Evolutionary conservation across 768 basidiomycete species (phyloP), one percentile per base, ranked within the genome.

Genomic region (Agrocybe praecox): DNA sequence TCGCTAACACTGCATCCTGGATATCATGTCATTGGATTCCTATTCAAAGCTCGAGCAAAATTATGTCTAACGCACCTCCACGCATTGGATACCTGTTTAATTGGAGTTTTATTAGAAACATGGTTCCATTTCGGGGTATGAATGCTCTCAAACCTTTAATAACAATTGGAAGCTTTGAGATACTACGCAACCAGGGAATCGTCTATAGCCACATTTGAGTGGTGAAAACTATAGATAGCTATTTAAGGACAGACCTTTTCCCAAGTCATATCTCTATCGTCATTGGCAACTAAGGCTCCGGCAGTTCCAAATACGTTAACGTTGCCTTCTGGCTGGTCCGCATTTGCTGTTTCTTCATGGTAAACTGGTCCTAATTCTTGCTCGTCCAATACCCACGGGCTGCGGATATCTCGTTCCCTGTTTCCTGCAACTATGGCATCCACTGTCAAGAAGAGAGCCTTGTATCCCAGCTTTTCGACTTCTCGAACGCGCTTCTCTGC

Each of bases 371-470:
- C 78, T 36, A 67, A 72, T 65, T 88, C 85, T 52, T 81, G 72
- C 42, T 82, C 88, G 63, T 86, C 87, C n/a, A 75, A 56, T 21
- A 70, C 57, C 80, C 79, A 88, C 11, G 84, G 82, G 56, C 80
- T 82, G 53, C 83, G 80, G 42, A 85, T 83, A 64, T 94, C 92
- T 53, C 80, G 74, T 70, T 94, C 92, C 46, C 94, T 81, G 62
- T 94, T 94, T 9, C 91, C 89, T 2, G 88, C 78, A 40, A 89
- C 84, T n/a, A 92, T 78, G 0, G 92, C 90, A 71, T 98, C 95
- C 2, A 96, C 94, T 2, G 95, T 97, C 53, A 98, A 77, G 69
- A 93, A 93, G 56, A 98, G 90, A 0, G 91, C 94, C 47, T 88
- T 92, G 72, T 90, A 96, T 0, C 93, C 92, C 3, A 91, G 72